Evolutionary conservation across 1,284 basidiomycete genomes (phyloP).

Genomic region (Apiotrichum siamense): DNA sequence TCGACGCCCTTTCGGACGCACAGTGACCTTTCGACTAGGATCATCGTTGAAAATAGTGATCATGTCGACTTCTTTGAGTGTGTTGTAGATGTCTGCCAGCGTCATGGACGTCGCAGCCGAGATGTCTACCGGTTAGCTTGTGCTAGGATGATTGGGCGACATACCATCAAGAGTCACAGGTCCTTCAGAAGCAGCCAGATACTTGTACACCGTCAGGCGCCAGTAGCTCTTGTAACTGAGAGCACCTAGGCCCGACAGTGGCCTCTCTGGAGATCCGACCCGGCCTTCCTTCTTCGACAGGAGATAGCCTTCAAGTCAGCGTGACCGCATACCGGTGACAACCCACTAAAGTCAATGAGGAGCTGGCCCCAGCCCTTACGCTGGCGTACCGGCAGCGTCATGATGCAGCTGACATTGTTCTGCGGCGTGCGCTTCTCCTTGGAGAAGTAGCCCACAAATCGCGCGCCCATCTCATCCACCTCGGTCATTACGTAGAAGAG

Average conservation of each 20-base stretch:
- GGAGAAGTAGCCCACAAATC: slow-evolving; percentile 97
- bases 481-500: slow-evolving; percentile 98
- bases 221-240: slow-evolving; percentile 94
- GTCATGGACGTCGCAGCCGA: slow-evolving; percentile 84
- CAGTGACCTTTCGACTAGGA: neutral
- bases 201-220: slow-evolving; percentile 84
- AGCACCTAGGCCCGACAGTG: slow-evolving; percentile 80
- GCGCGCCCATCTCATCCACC: slow-evolving; percentile 77
- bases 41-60: slow-evolving; percentile 49
- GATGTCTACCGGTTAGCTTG: slow-evolving; percentile 59
- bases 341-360: slow-evolving; percentile 92
- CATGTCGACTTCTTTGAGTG: slow-evolving; percentile 71
- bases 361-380: slow-evolving; percentile 91
- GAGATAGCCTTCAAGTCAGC: slow-evolving; percentile 66
- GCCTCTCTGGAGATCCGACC: slow-evolving; percentile 84
- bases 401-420: slow-evolving; percentile 98
- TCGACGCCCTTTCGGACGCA: neutral
- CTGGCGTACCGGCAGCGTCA: slow-evolving; percentile 95
- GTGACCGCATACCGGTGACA: neutral
- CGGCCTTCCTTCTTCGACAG: slow-evolving; percentile 90
- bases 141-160: slow-evolving; percentile 23
- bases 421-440: slow-evolving; percentile 97
- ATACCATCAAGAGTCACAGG: slow-evolving; percentile 68
- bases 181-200: slow-evolving; percentile 56
- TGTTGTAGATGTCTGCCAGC: slow-evolving; percentile 74